Evolutionary conservation across 768 basidiomycete species (phyloP).

Genomic region (Lactarius sp.): DNA sequence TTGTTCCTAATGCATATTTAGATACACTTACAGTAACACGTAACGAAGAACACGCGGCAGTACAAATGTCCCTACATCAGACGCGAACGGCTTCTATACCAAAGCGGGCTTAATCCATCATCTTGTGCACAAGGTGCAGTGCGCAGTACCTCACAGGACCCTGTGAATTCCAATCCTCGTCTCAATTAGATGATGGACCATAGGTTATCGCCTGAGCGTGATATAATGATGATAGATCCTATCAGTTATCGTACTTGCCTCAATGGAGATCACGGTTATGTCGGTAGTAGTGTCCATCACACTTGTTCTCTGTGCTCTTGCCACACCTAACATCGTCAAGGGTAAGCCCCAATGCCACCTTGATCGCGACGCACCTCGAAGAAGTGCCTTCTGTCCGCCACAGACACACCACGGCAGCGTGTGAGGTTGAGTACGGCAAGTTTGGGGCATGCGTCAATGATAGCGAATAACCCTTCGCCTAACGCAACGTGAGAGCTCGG

Average conservation of each 20-base stretch:
- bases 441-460: conserved; percentile 53
- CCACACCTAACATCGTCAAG: conserved; percentile 11
- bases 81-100: not conserved
- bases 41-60: not conserved
- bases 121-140: not conserved
- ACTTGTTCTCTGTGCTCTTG: not conserved
- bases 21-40: not conserved
- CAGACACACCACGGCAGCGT: conserved; percentile 57
- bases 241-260: not conserved
- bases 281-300: not conserved
- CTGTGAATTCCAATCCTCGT: not conserved
- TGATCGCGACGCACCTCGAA: conserved; percentile 46
- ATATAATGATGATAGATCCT: not conserved
- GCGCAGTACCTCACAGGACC: not conserved
- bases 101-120: not conserved
- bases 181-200: not conserved
- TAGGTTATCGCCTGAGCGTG: not conserved
- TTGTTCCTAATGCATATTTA: not conserved
- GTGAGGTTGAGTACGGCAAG: conserved; percentile 58
- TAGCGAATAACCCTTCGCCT: conserved; percentile 52
- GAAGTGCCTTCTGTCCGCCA: conserved; percentile 57
- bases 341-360: not conserved
- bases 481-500: not conserved
- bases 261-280: not conserved
- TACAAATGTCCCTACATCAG: not conserved